phyloP scores from a whole-genome alignment of 345 rosid species.

The Hibiscus mutabilis region DNA sequence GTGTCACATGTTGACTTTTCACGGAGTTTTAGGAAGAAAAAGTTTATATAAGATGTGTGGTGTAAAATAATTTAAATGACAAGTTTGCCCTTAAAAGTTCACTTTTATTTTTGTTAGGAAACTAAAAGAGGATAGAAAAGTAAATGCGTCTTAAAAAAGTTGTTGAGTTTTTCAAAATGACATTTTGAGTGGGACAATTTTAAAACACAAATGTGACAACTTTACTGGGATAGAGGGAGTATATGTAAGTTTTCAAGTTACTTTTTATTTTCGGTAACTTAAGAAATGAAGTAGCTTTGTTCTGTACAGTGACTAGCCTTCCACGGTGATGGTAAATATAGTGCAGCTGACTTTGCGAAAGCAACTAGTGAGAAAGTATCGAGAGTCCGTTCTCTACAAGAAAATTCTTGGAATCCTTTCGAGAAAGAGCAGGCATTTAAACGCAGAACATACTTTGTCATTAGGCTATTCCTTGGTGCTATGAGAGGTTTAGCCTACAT shows the following conservation, averaged over 20 bases:
- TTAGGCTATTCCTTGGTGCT: slow-evolving; percentile 64
- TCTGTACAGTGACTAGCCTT: slow-evolving; percentile 82
- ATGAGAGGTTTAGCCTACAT: slow-evolving; percentile 78
- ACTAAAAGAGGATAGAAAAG: too few species aligned
- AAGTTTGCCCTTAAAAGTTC: too few species aligned
- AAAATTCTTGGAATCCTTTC: slow-evolving; percentile 54
- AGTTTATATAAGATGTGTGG: too few species aligned
- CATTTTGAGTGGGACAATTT: too few species aligned
- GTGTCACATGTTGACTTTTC: too few species aligned
- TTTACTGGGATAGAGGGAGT: too few species aligned
- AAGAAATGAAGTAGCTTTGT: slow-evolving; percentile 20
- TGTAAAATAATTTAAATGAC: too few species aligned
- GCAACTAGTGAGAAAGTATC: slow-evolving; percentile 53
- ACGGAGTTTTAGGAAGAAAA: too few species aligned
- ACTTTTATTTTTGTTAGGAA: too few species aligned
- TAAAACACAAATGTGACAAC: too few species aligned
- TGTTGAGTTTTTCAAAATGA: too few species aligned
- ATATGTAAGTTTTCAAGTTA: slow-evolving; percentile 10
- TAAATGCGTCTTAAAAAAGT: too few species aligned
- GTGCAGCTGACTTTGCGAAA: slow-evolving; percentile 82
- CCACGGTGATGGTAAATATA: slow-evolving; percentile 70
- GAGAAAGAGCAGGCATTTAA: slow-evolving; percentile 42
- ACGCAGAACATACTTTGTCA: slow-evolving; percentile 50
- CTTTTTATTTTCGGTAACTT: slow-evolving; percentile 3
- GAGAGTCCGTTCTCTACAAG: slow-evolving; percentile 28